Base-by-base conservation (phyloP, 371 early-diverging fungal species). In the Chytridium lagenaria region DNA sequence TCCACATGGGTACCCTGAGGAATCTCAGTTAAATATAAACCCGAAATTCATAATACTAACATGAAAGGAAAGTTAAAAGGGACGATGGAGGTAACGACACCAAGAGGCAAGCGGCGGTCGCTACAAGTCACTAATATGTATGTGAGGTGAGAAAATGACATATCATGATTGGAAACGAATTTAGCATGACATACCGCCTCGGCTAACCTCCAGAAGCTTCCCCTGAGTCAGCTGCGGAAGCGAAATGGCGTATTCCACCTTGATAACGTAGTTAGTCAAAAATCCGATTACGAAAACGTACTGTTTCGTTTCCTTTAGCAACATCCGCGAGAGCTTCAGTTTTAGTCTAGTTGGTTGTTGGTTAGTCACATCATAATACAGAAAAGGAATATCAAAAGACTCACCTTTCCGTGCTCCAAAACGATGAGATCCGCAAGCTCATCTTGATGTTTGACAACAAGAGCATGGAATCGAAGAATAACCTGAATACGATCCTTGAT, bases 11-110 rank as follows among this genome's bases (percentile, higher is more conserved):
- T 2, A 80, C 77, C 65, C 22, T 65, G 26, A n/a, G n/a, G n/a
- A n/a, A n/a, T n/a, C n/a, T n/a, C n/a, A n/a, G n/a, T n/a, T n/a
- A n/a, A n/a, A n/a, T n/a, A n/a, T n/a, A n/a, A n/a, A n/a, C n/a
- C n/a, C n/a, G n/a, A n/a, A n/a, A n/a, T n/a, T n/a, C n/a, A n/a
- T n/a, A n/a, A n/a, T n/a, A n/a, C 63, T 33, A 10, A 63, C 63
- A 92, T 92, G 75, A 90, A 85, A 12, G 92, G 92, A 66, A 92
- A 92, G 75, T 85, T 85, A 75, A 92, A 92, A 2, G 92, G 92
- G 50, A 92, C 92, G 2, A 92, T 90, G 0, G 89, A 85, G 30
- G 80, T 88, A 16, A 90, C 90, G 23, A 92, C 92, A 22, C 92
- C 92, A 38, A 92, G 77, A 3, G 91, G 81, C 71, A 59, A 33